phyloP scores from a whole-genome alignment of 371 early-diverging fungal genomes.

The Amoeboaphelidium protococcarum region DNA sequence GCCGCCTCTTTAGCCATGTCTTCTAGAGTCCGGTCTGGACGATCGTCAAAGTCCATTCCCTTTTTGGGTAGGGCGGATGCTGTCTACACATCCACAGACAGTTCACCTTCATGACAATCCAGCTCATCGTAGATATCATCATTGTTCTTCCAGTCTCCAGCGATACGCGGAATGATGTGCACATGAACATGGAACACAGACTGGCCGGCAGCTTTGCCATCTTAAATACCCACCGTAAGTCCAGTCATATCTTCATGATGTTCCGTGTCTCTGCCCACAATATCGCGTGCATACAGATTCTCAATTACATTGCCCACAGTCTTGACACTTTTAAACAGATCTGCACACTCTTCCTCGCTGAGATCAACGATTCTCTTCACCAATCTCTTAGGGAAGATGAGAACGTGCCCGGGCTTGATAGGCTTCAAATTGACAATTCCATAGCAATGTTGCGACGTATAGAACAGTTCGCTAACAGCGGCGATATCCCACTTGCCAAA shows the following conservation, averaged over 20 bases:
- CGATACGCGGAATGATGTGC: conserved; percentile 65
- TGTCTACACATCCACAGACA: conserved; percentile 1
- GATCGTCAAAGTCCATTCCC: conserved; percentile 35
- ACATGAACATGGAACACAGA: conserved; percentile 79
- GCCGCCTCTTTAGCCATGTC: conserved; percentile 57
- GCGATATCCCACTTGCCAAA: conserved; percentile 37
- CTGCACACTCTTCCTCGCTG: conserved; percentile 42
- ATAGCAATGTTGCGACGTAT: conserved; percentile 28
- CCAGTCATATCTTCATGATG: background rate
- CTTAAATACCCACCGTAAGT: conserved; percentile 13
- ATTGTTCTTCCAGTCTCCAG: conserved; percentile 55
- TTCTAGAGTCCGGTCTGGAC: conserved; percentile 29
- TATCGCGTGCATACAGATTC: conserved; percentile 30
- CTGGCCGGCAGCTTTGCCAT: conserved; percentile 70
- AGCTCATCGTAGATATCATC: conserved; percentile 68
- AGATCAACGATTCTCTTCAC: conserved; percentile 42
- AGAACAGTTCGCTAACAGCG: conserved; percentile 35
- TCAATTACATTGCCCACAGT: conserved; percentile 44
- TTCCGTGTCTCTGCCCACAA: conserved; percentile 21
- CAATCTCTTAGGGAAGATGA: conserved; percentile 38
- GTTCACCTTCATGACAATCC: conserved; percentile 18
- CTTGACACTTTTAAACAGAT: conserved; percentile 51
- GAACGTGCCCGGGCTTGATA: conserved; percentile 48
- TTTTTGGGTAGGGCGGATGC: background rate
- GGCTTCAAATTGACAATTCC: conserved; percentile 75